These are phyloP conservation scores for Blastobotrys petasosporus DNA, from an alignment of 1,139 yeast species.

Conservation along the genomic window DNA sequence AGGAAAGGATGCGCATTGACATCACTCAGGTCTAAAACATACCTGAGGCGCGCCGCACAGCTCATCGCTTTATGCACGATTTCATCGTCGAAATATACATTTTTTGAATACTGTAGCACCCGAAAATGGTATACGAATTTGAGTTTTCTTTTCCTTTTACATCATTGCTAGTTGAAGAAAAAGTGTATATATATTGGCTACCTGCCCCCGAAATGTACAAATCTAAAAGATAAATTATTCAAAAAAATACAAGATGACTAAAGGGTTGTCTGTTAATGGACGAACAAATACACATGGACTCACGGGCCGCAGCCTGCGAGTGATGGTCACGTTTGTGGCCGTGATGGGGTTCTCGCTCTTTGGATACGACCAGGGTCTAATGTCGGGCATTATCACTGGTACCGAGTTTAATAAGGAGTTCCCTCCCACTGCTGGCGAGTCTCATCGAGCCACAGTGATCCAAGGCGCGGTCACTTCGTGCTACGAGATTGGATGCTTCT, in stretches of 20 bases:
- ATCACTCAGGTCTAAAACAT: too few species aligned
- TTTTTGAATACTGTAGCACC: too few species aligned
- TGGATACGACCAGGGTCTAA: conserved; percentile 49
- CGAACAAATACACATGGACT: conserved; percentile 31
- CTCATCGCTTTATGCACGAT: too few species aligned
- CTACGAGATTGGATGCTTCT: conserved; percentile 74
- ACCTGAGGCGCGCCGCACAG: too few species aligned
- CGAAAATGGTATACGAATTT: too few species aligned
- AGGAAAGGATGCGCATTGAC: too few species aligned
- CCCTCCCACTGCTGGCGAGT: conserved; percentile 35
- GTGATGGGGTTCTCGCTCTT: conserved; percentile 69
- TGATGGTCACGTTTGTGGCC: conserved; percentile 45
- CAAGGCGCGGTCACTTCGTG: conserved; percentile 71
- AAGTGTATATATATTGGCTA: too few species aligned
- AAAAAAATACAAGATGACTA: conserved; percentile 1
- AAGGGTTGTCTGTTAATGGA: neutral
- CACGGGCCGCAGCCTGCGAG: conserved; percentile 42
- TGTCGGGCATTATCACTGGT: conserved; percentile 61
- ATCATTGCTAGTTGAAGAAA: too few species aligned
- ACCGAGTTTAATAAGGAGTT: conserved; percentile 51
- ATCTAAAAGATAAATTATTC: too few species aligned
- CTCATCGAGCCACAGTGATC: conserved; percentile 27
- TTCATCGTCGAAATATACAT: too few species aligned
- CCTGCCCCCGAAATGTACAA: neutral
- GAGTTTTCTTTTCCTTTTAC: too few species aligned